Evolutionary conservation across 495 filamentous ascomycete genomes (phyloP), one percentile per base, ranked within the genome.

Genomic region (Aspergillus nidulans): DNA sequence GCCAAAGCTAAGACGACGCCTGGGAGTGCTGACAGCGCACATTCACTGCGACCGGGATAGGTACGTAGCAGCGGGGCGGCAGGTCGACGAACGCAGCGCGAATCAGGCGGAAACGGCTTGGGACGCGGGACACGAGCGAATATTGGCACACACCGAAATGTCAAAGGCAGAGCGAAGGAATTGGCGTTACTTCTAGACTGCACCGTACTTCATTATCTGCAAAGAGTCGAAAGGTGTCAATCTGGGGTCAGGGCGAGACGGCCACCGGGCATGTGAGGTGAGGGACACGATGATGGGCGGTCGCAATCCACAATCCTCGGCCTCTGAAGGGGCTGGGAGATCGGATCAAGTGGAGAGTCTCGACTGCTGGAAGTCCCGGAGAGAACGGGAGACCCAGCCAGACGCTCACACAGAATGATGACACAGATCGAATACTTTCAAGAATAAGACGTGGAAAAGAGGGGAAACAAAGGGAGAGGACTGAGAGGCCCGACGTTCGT

Each of bases 41-140:
- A 59, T 59, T 60, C 63, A 67, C 67, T 66, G 66, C 68, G 69
- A 67, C 67, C 66, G 63, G 62, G 51, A 20, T 60, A 28, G 55
- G 38, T 57, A 59, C 58, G 60, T 63, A 53, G 62, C 51, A 66
- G 66, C 61, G 69, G 66, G 67, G 66, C 58, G 65, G 65, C 59
- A 45, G 56, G 55, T 55, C 55, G 59, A 65, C 63, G 59, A 60
- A 63, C 62, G 61, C 58, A 63, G 62, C 64, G 64, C 69, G n/a
- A 64, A 62, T 55, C 63, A 58, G 58, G 59, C 52, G 61, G 57
- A 62, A 12, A 39, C 36, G 36, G 15, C 36, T 13, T 39, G 36
- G 36, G 59, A 61, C 44, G 53, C 43, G 53, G 53, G 53, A 46
- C 41, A 52, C 26, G 47, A 48, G 51, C 50, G 42, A 63, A 47